Conservation (phyloP, 192 early-diverging fungal species). For the Umbelopsis sp. region DNA sequence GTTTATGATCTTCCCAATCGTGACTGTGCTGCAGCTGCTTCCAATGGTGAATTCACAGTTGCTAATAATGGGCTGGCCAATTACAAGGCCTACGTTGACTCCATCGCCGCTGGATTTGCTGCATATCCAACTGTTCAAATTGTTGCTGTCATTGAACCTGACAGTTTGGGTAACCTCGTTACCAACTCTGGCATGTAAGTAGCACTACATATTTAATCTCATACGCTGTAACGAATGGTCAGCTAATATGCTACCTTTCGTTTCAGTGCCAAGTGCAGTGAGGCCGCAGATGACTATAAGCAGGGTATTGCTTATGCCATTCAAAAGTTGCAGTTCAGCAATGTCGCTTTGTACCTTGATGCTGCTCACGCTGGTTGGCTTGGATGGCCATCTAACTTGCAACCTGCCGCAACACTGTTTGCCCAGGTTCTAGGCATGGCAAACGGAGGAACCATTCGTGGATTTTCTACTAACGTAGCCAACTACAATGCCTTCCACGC, state of each 20-base stretch:
- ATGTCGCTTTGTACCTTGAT: constrained; percentile 43
- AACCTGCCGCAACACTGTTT: constrained; percentile 33
- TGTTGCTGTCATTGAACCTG: constrained; percentile 48
- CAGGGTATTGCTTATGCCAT: constrained; percentile 48
- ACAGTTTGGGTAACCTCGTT: constrained; percentile 48
- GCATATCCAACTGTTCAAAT: constrained; percentile 38
- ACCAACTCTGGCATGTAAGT: constrained; percentile 31
- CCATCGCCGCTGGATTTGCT: constrained; percentile 23
- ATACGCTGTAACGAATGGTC: no score
- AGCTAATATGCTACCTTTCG: no score
- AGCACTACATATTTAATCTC: no score
- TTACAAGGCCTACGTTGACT: constrained; percentile 53
- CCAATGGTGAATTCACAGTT: constrained; percentile 43
- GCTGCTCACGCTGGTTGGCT: constrained; percentile 49
- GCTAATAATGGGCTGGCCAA: constrained; percentile 19
- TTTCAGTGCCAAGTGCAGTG: constrained; percentile 23
- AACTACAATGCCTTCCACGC: constrained; percentile 51
- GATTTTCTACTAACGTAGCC: constrained; percentile 46
- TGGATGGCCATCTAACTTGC: constrained; percentile 41
- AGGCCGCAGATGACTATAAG: constrained; percentile 32
- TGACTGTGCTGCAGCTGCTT: constrained; percentile 46
- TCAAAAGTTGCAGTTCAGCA: constrained; percentile 30
- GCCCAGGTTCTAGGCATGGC: constrained; percentile 24
- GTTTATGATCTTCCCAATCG: constrained; percentile 55
- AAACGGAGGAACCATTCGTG: constrained; percentile 21